These are phyloP conservation scores for Mycena amicta DNA, from an alignment of 768 basidiomycete species.

Conservation along the genomic window DNA sequence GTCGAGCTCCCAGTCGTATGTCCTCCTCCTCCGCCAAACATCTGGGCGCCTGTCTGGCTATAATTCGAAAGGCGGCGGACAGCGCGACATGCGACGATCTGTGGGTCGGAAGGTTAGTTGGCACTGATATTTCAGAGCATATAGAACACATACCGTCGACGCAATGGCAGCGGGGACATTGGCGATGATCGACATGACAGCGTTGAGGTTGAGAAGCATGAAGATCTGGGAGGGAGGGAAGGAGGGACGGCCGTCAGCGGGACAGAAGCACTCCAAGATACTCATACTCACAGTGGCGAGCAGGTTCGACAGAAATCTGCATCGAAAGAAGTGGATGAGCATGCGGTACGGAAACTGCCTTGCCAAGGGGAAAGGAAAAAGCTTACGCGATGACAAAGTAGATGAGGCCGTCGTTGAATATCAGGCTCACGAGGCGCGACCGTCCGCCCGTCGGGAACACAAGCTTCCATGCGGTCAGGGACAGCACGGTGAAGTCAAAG, in stretches of 20 bases:
- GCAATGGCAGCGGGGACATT: conserved; percentile 60
- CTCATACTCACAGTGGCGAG: conserved; percentile 46
- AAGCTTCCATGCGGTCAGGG: conserved; percentile 65
- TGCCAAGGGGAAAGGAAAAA: no score
- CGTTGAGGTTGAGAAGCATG: conserved; percentile 55
- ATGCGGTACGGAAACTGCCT: conserved; percentile 6
- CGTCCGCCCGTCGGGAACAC: conserved; percentile 45
- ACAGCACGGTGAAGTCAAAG: conserved; percentile 67
- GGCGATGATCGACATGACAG: conserved; percentile 57
- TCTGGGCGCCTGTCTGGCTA: conserved; percentile 17
- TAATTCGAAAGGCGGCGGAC: conserved; percentile 59
- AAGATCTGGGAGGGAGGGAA: conserved; percentile 42
- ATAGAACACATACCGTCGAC: conserved; percentile 57
- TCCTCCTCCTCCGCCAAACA: conserved; percentile 23
- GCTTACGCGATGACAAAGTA: conserved; percentile 73
- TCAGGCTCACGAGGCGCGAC: conserved; percentile 61
- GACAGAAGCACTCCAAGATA: not conserved
- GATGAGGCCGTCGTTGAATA: conserved; percentile 73
- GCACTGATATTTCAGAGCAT: no score
- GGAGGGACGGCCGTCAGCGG: conserved; percentile 3
- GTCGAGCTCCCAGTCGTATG: conserved; percentile 54
- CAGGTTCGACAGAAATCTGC: conserved; percentile 68
- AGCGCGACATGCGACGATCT: conserved; percentile 53
- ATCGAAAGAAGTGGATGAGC: conserved; percentile 15
- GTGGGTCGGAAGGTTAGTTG: no score